Evolutionary conservation across 2,329 filamentous ascomycete genomes (phyloP).

Genomic region (Dryadomyces sulphureus): DNA sequence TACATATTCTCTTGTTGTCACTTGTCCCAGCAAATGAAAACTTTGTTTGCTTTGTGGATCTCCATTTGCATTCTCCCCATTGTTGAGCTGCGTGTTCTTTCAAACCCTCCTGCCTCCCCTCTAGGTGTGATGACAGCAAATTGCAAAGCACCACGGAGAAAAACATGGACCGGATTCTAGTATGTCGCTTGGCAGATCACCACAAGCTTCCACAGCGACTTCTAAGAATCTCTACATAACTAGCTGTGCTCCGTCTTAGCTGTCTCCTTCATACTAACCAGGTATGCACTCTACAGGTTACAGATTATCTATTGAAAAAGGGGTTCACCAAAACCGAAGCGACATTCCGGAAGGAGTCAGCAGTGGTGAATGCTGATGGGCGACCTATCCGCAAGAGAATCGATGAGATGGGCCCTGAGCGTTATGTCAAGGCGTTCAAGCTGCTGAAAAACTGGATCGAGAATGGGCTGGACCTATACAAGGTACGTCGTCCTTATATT

Average conservation of each 20-base stretch:
- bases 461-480: constrained; percentile 86
- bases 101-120: too few relatives aligned
- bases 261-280: neutral
- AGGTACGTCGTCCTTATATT: constrained; percentile 33
- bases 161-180: too few relatives aligned
- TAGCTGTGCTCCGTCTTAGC: neutral
- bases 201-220: too few relatives aligned
- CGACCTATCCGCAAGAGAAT: constrained; percentile 51
- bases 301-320: constrained; percentile 91
- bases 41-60: neutral
- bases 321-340: constrained; percentile 89
- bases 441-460: constrained; percentile 74
- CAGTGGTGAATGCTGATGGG: constrained; percentile 67
- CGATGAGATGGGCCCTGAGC: constrained; percentile 59
- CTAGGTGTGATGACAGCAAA: neutral
- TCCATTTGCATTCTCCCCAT: neutral
- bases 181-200: neutral
- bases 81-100: neutral
- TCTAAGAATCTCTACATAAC: too few relatives aligned
- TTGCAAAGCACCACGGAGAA: neutral
- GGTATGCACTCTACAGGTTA: constrained; percentile 35
- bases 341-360: constrained; percentile 80
- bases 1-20: too few relatives aligned
- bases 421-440: constrained; percentile 62
- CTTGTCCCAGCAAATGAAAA: too few relatives aligned